Percentiles rank a stretch among this genome's conserved stretches.
Conservation (phyloP, 2,329 filamentous ascomycete species). For the Phaeosphaeriaceae sp. region DNA sequence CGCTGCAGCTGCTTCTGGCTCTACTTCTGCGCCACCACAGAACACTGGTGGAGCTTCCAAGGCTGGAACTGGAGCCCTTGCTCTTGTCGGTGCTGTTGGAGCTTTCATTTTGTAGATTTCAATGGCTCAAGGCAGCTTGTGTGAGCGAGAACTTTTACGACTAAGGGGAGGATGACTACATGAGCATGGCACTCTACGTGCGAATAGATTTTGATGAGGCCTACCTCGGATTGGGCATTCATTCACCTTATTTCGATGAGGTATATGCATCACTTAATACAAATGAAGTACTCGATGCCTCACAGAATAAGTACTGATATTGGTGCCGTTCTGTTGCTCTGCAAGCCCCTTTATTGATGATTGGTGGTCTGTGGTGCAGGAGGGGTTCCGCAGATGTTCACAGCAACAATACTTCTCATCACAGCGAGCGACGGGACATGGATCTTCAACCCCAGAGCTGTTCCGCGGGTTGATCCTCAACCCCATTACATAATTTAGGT, state of each 20-base stretch:
- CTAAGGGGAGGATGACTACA: neutral
- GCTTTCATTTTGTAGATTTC: slow-evolving; percentile 16
- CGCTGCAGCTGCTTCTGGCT: slow-evolving; percentile 1
- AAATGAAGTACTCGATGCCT: neutral
- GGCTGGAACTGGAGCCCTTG: slow-evolving; percentile 5
- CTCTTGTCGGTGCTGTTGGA: slow-evolving; percentile 12
- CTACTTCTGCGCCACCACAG: slow-evolving; percentile 10
- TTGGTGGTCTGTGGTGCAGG: no score
- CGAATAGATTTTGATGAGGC: neutral
- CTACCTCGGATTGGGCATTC: neutral
- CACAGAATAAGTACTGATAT: no score
- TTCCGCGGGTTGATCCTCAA: no score
- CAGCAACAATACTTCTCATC: no score
- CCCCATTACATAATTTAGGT: no score
- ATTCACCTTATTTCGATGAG: neutral
- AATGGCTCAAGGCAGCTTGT: neutral
- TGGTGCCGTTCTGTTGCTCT: no score
- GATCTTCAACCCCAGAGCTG: no score
- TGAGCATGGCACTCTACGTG: neutral
- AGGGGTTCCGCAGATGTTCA: no score
- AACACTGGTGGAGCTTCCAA: slow-evolving; percentile 10
- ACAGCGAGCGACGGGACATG: no score
- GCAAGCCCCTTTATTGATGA: no score
- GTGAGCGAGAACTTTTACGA: neutral
- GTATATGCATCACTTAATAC: neutral